These are phyloP conservation scores for Malus hybrid DNA, from an alignment of 331 rosid species.

Conservation along the genomic window DNA sequence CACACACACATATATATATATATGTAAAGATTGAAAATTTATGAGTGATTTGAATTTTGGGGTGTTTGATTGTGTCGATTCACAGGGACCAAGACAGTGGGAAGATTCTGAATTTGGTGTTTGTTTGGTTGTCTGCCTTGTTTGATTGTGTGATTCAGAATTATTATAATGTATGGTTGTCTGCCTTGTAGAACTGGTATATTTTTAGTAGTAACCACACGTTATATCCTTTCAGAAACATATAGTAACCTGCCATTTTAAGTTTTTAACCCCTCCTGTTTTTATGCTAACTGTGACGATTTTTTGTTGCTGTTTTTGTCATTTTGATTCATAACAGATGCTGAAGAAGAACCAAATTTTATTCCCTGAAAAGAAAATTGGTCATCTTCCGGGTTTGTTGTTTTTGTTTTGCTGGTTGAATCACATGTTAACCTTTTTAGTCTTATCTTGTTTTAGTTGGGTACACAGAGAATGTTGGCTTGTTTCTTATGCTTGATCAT, in stretches of 20 bases:
- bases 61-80: conserved; percentile 29
- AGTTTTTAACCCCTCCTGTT: not conserved
- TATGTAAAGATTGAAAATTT: not conserved
- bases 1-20: not conserved
- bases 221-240: not conserved
- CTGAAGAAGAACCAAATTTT: conserved; percentile 3
- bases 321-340: conserved; percentile 18
- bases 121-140: conserved; percentile 48
- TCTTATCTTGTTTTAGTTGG: not conserved
- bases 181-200: not conserved
- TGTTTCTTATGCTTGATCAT: not conserved
- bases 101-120: conserved; percentile 64
- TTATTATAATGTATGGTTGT: not conserved
- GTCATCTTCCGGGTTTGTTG: conserved; percentile 24
- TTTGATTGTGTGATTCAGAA: not conserved
- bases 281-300: not conserved
- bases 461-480: not conserved
- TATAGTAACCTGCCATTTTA: not conserved
- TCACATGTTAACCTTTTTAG: not conserved
- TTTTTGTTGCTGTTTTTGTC: not conserved
- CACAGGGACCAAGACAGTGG: conserved; percentile 64
- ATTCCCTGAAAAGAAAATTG: conserved; percentile 11
- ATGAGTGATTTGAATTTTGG: not conserved
- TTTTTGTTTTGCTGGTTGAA: not conserved
- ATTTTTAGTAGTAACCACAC: not conserved